Evolutionary conservation across 1,139 yeast genomes (phyloP).

Genomic region (Geotrichum aggregatum): DNA sequence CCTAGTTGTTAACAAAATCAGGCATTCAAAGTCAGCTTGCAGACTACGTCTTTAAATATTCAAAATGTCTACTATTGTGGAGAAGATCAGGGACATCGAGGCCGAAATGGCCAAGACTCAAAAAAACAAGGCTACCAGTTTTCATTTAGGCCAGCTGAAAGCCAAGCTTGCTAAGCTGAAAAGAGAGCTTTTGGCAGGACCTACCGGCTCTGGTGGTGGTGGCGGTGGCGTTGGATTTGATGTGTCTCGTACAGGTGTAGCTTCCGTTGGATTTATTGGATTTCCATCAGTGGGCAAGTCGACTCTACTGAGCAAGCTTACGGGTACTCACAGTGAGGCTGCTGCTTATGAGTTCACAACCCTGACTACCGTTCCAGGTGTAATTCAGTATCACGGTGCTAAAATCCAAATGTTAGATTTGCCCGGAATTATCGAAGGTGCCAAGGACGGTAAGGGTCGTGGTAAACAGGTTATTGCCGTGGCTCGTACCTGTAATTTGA

Average conservation of each 20-base stretch:
- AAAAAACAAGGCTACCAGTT: slow-evolving; percentile 91
- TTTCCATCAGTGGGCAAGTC: slow-evolving; percentile 96
- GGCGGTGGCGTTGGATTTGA: slow-evolving; percentile 89
- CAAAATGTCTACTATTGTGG: slow-evolving; percentile 20
- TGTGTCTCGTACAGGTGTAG: slow-evolving; percentile 96
- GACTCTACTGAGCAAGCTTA: slow-evolving; percentile 76
- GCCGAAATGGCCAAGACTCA: slow-evolving; percentile 95
- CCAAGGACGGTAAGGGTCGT: slow-evolving; percentile 98
- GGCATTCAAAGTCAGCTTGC: not conserved
- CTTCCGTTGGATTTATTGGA: slow-evolving; percentile 95
- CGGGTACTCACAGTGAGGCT: slow-evolving; percentile 95
- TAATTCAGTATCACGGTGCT: slow-evolving; percentile 92
- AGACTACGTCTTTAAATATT: not conserved
- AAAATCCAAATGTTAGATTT: slow-evolving; percentile 95
- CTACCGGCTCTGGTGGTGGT: slow-evolving; percentile 80
- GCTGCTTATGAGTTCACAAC: slow-evolving; percentile 98
- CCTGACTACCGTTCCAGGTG: slow-evolving; percentile 95
- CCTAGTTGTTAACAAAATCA: not conserved
- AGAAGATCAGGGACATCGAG: slow-evolving; percentile 61
- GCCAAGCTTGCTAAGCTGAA: slow-evolving; percentile 93
- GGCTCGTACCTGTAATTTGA: slow-evolving; percentile 89
- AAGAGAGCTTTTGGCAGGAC: slow-evolving; percentile 81
- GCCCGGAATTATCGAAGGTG: slow-evolving; percentile 99
- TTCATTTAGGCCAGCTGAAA: slow-evolving; percentile 93
- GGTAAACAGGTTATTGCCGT: slow-evolving; percentile 99